phyloP scores from a whole-genome alignment of 495 filamentous ascomycete species.

The Beverwykella pulmonaria region DNA sequence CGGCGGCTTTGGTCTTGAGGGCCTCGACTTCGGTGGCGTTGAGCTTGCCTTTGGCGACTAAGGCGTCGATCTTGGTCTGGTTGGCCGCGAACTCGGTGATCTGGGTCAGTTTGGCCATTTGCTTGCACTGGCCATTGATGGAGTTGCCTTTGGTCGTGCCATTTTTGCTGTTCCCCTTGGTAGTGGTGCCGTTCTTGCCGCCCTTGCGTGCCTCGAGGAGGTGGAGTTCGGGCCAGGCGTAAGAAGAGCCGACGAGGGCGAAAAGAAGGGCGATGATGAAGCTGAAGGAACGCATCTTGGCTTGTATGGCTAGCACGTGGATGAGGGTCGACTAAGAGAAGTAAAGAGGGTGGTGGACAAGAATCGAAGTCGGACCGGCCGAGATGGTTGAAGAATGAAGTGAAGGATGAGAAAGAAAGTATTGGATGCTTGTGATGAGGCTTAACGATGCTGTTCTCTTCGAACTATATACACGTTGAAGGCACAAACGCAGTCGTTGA shows the following conservation, averaged over 20 bases:
- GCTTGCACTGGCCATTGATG: conserved; percentile 9
- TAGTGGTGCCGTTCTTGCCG: conserved; percentile 16
- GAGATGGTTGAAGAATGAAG: conserved; percentile 14
- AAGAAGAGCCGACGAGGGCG: conserved; percentile 13
- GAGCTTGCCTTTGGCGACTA: conserved; percentile 21
- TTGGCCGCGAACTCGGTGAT: conserved; percentile 26
- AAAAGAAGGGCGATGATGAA: conserved; percentile 20
- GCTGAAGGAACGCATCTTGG: conserved; percentile 27
- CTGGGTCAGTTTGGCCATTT: conserved; percentile 18
- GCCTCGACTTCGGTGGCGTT: conserved; percentile 14
- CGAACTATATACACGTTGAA: conserved; percentile 7
- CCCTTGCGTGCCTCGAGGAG: conserved; percentile 18
- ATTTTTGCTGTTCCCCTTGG: too few species aligned
- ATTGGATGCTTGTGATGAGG: conserved; percentile 4
- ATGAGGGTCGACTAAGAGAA: not conserved
- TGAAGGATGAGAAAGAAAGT: conserved; percentile 4
- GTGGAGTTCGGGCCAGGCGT: conserved; percentile 12
- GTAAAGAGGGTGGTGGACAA: conserved; percentile 1
- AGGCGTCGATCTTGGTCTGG: conserved; percentile 24
- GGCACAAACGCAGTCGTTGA: conserved; percentile 1
- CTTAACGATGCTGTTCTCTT: not conserved
- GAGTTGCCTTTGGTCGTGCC: conserved; percentile 18
- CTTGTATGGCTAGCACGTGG: not conserved
- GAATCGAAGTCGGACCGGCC: conserved; percentile 23
- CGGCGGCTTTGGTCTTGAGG: conserved; percentile 19